These are phyloP conservation scores for Pyrenophora tritici-repentis DNA, from an alignment of 2,329 filamentous ascomycete species.

Conservation along the genomic window DNA sequence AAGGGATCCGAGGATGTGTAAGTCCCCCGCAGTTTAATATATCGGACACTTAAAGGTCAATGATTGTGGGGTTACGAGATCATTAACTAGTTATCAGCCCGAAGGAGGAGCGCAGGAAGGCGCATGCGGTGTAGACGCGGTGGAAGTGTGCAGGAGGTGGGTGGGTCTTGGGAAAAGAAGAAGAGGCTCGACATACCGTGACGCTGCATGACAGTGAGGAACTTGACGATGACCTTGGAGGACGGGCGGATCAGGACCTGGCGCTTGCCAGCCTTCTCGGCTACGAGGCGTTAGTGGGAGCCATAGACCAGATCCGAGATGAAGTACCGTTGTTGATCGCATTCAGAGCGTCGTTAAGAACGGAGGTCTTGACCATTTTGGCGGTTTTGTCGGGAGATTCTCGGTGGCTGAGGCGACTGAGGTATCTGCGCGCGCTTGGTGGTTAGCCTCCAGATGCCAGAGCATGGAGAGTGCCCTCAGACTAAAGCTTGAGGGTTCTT, in stretches of 20 bases:
- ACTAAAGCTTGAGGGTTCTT: slow-evolving; percentile 65
- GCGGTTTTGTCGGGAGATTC: slow-evolving; percentile 74
- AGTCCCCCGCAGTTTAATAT: slow-evolving; percentile 90
- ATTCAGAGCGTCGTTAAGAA: slow-evolving; percentile 98
- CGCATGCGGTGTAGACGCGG: slow-evolving; percentile 18
- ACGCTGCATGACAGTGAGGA: slow-evolving; percentile 98
- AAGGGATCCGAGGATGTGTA: slow-evolving; percentile 86
- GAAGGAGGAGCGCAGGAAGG: slow-evolving; percentile 56
- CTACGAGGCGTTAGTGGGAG: neutral
- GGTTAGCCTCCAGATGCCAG: slow-evolving; percentile 69
- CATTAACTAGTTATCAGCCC: slow-evolving; percentile 99
- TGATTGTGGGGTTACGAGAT: slow-evolving; percentile 82
- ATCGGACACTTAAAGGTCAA: slow-evolving; percentile 99
- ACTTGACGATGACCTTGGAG: slow-evolving; percentile 99
- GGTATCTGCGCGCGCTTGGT: slow-evolving; percentile 58
- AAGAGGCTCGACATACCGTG: slow-evolving; percentile 75
- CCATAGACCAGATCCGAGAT: too few species aligned
- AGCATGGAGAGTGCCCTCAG: slow-evolving; percentile 70
- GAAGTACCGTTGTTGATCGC: slow-evolving; percentile 86
- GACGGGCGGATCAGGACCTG: slow-evolving; percentile 97
- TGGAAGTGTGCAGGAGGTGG: slow-evolving; percentile 3
- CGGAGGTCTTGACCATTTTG: slow-evolving; percentile 99
- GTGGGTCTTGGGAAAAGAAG: slow-evolving; percentile 5
- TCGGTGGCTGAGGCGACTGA: slow-evolving; percentile 69
- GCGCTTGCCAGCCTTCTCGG: slow-evolving; percentile 99